Conservation (phyloP, 179 eudicot genomes). For the Drosera spatulata region DNA sequence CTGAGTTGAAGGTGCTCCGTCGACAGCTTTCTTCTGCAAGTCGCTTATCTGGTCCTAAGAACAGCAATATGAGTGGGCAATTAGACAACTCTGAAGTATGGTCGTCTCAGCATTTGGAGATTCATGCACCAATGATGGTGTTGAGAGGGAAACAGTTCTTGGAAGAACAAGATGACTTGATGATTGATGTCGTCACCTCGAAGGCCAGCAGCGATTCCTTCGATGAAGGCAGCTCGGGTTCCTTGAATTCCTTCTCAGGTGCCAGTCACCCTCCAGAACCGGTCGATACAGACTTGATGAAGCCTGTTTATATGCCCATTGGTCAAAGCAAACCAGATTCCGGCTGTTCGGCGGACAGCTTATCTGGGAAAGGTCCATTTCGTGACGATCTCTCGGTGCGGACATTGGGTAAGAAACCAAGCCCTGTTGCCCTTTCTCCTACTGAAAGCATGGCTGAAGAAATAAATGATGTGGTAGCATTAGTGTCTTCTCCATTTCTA, state of each 20-base stretch:
- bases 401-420: constrained; percentile 40
- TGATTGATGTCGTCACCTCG: constrained; percentile 36
- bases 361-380: constrained; percentile 68
- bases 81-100: constrained; percentile 18
- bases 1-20: constrained; percentile 31
- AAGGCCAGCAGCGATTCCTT: constrained; percentile 34
- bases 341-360: constrained; percentile 44
- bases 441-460: constrained; percentile 47
- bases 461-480: constrained; percentile 20
- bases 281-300: constrained; percentile 56
- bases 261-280: constrained; percentile 90
- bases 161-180: constrained; percentile 47
- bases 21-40: constrained; percentile 25
- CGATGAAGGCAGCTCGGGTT: constrained; percentile 44
- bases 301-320: constrained; percentile 57
- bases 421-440: constrained; percentile 29
- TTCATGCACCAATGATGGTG: constrained; percentile 26
- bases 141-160: constrained; percentile 47
- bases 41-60: constrained; percentile 21
- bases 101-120: constrained; percentile 27
- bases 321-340: constrained; percentile 45
- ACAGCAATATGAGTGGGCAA: constrained; percentile 23
- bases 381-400: constrained; percentile 55
- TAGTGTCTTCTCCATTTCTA: constrained; percentile 34
- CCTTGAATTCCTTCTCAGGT: constrained; percentile 37